Conservation (phyloP, 345 rosid species). For the Rubroshorea leprosula region DNA sequence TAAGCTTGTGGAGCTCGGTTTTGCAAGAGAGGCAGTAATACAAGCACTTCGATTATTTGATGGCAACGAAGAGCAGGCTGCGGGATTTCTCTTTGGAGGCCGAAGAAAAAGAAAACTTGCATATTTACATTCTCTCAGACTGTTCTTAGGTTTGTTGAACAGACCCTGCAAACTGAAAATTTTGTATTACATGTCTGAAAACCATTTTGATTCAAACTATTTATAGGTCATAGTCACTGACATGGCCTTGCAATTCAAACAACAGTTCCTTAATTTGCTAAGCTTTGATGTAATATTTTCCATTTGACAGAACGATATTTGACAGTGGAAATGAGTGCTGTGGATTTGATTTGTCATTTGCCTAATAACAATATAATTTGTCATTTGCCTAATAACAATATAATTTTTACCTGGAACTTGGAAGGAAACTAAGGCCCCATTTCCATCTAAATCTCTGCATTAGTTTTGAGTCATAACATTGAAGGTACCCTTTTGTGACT, state of each 20-base stretch:
- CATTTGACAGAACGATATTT: too few relatives aligned
- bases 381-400: too few relatives aligned
- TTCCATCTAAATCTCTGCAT: too few relatives aligned
- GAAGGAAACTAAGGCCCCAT: too few relatives aligned
- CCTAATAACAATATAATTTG: too few relatives aligned
- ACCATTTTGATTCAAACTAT: conserved; percentile 12
- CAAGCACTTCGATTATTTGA: conserved; percentile 78
- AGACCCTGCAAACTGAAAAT: not conserved
- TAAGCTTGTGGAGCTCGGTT: conserved; percentile 88
- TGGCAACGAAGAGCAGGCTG: conserved; percentile 96
- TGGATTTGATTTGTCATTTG: too few relatives aligned
- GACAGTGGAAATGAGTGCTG: too few relatives aligned
- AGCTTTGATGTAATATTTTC: not conserved
- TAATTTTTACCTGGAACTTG: too few relatives aligned
- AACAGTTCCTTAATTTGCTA: not conserved
- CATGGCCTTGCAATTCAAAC: not conserved
- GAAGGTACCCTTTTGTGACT: too few relatives aligned
- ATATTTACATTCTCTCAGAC: not conserved
- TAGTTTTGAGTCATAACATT: too few relatives aligned
- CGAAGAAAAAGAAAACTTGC: conserved; percentile 24
- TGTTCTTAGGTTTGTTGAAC: not conserved
- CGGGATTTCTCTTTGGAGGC: conserved; percentile 89
- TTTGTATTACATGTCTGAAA: not conserved
- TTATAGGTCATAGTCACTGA: not conserved
- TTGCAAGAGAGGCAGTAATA: too few relatives aligned